Evolutionary conservation across 176 grass and related monocot genomes (phyloP), one percentile per base, ranked within the genome.

Genomic region (Phyllostachys edulis): DNA sequence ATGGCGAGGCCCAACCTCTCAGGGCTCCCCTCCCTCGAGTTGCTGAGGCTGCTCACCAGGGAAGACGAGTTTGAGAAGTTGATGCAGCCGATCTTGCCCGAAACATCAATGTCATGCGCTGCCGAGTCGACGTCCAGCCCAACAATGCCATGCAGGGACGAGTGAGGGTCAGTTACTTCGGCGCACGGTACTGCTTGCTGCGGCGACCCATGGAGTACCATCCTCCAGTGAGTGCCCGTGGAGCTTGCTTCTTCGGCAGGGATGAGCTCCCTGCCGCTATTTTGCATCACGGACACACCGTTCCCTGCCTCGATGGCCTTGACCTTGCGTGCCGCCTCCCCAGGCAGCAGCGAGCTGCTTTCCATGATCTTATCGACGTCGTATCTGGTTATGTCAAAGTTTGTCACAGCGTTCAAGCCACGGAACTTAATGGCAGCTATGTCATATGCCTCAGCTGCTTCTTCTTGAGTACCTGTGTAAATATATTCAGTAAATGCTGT

Each of bases 391-490:
- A 99, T 94, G 51, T 96, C 93, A 24, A 99, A 99, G 90, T 99
- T 99, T 0, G 96, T 99, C 64, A 99, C 96, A 0, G 96, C 96
- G 73, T 85, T 99, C 63, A 89, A 34, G n/a, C 96, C 96, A 7
- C 96, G 93, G 78, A 99, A 99, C 91, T 99, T 99, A 73, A 99
- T 99, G 14, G 96, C 96, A 2, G 96, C 96, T 6, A 99, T 56
- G 82, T 99, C 96, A 21, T 99, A 99, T 17, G 96, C 96, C 84
- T 96, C 96, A 0, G 96, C 96, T 37, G 96, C 96, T 88, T 89
- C 96, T 77, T 99, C 96, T 63, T 99, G 93, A 69, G 88, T 96
- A 57, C 71, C 96, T 99, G 87, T 5, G 67, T 12, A 51, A 49
- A 66, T 15, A 52, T 87, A 32, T 34, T 74, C 16, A 51, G 24